These are phyloP conservation scores for Neofusicoccum umdonicola DNA, from an alignment of 2,329 filamentous ascomycete genomes.

Conservation along the genomic window DNA sequence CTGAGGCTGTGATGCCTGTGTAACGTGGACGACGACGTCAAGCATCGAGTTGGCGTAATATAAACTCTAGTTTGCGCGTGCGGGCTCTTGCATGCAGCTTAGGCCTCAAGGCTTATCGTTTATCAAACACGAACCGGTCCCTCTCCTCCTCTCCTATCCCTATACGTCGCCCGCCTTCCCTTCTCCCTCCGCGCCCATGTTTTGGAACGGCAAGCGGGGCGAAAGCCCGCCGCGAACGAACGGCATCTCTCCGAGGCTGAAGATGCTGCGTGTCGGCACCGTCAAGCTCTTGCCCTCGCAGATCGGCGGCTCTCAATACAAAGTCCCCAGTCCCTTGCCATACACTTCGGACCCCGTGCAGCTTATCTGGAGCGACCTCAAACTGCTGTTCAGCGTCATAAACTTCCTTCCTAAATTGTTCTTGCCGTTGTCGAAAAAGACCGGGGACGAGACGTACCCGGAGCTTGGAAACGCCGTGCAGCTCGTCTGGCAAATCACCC, in stretches of 20 bases:
- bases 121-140: conserved; percentile 4
- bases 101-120: conserved; percentile 8
- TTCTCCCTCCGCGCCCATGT: not conserved
- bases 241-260: conserved; percentile 1
- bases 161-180: not conserved
- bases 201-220: not conserved
- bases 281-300: conserved; percentile 17
- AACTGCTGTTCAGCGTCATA: conserved; percentile 21
- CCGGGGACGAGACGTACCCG: conserved; percentile 60
- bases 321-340: conserved; percentile 19
- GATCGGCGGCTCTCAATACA: conserved; percentile 3
- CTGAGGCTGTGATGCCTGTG: conserved; percentile 2
- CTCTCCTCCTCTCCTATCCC: not conserved
- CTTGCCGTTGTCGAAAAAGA: conserved; percentile 20
- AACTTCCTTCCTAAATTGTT: conserved; percentile 23
- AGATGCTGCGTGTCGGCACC: not conserved
- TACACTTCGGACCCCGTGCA: conserved; percentile 26
- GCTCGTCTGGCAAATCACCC: conserved; percentile 57
- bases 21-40: not conserved
- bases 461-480: conserved; percentile 57
- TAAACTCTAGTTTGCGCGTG: not conserved
- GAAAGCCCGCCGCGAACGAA: not conserved
- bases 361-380: conserved; percentile 25
- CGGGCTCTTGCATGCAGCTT: conserved; percentile 4
- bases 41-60: not conserved